Conservation (phyloP, 108 stramenopile species). For the Nitzschia sp. region DNA sequence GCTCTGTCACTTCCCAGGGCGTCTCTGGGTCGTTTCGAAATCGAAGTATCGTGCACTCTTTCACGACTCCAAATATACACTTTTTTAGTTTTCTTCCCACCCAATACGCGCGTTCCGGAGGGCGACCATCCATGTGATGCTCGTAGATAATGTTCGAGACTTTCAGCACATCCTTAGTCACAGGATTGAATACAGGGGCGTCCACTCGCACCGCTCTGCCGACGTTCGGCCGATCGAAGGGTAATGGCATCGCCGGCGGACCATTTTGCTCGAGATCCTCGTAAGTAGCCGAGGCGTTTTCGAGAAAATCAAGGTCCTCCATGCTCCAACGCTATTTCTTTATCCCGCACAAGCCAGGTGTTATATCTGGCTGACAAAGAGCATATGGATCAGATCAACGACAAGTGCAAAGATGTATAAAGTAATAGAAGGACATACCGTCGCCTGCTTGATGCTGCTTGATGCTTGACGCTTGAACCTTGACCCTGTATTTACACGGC, state of each 20-base stretch:
- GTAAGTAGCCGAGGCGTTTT: slow-evolving; percentile 57
- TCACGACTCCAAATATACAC: slow-evolving; percentile 80
- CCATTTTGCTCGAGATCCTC: slow-evolving; percentile 54
- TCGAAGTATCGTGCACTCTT: slow-evolving; percentile 65
- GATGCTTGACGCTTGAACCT: too few species aligned
- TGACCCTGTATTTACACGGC: too few species aligned
- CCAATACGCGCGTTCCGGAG: slow-evolving; percentile 73
- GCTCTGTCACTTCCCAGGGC: slow-evolving; percentile 74
- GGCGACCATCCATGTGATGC: slow-evolving; percentile 51
- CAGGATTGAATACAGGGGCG: slow-evolving; percentile 65
- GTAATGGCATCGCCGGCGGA: slow-evolving; percentile 34
- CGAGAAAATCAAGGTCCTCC: slow-evolving; percentile 50
- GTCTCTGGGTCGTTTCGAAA: slow-evolving; percentile 54
- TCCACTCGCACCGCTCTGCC: slow-evolving; percentile 62
- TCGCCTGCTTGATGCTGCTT: too few species aligned
- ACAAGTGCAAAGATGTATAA: too few species aligned
- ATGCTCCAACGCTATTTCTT: too few species aligned
- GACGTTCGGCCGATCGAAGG: slow-evolving; percentile 41
- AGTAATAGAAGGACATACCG: too few species aligned
- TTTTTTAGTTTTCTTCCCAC: slow-evolving; percentile 73
- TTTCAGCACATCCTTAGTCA: slow-evolving; percentile 45
- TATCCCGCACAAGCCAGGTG: too few species aligned
- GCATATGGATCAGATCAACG: too few species aligned
- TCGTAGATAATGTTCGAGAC: slow-evolving; percentile 76
- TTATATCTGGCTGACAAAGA: too few species aligned